Evolutionary conservation across 106 monocot genomes (phyloP).

Genomic region (Acanthochlamys bracteata): DNA sequence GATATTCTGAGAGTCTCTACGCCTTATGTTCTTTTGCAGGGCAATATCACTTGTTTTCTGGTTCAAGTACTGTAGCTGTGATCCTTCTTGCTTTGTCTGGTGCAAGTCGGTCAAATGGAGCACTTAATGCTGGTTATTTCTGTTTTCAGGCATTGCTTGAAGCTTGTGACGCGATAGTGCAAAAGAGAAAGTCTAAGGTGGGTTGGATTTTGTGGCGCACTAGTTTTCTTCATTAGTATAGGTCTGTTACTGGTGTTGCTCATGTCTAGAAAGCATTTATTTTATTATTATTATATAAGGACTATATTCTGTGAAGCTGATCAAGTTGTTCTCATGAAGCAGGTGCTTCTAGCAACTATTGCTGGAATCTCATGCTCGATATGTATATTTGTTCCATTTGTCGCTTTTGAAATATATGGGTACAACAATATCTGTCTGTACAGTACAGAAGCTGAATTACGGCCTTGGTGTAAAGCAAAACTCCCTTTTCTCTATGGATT

Average conservation of each 20-base stretch:
- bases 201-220: no score
- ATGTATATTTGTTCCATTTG: constrained; percentile 60
- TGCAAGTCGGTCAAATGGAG: constrained; percentile 72
- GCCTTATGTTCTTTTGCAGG: constrained; percentile 61
- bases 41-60: constrained; percentile 53
- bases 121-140: constrained; percentile 75
- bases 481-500: constrained; percentile 66
- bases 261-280: no score
- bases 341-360: constrained; percentile 35
- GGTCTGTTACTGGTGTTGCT: no score
- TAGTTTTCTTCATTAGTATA: no score
- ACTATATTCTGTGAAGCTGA: constrained; percentile 1
- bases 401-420: constrained; percentile 75
- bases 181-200: constrained; percentile 35
- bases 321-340: constrained; percentile 23
- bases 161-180: constrained; percentile 27
- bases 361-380: constrained; percentile 21
- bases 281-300: no score
- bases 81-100: constrained; percentile 57
- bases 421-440: constrained; percentile 57
- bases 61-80: constrained; percentile 38
- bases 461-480: constrained; percentile 79
- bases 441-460: constrained; percentile 24
- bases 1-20: constrained; percentile 75
- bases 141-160: constrained; percentile 43